Evolutionary conservation across 2,329 filamentous ascomycete genomes (phyloP), one percentile per base, ranked within the genome.

Genomic region (Penicillium freii): DNA sequence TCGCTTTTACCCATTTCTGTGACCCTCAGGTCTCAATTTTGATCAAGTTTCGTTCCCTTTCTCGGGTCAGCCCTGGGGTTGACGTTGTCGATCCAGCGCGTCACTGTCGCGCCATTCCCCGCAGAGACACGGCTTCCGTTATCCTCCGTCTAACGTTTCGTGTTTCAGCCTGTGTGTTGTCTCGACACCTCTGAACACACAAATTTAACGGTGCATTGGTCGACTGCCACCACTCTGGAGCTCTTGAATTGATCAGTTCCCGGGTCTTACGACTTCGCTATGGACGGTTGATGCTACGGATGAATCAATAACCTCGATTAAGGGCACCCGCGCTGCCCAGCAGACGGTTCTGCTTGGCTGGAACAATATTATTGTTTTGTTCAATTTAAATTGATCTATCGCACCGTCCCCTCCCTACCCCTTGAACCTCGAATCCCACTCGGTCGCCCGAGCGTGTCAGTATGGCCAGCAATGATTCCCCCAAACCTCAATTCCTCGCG

Each of bases 271-370:
- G 42, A 62, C 62, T 56, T 51, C 71, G 68, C 60, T 66, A 75
- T 75, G 75, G 72, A 71, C 69, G 62, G 66, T 73, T 75, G 70
- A 75, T 74, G 64, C 63, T 66, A 67, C 73, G 68, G 70, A 73
- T 73, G 72, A 74, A 71, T 74, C 62, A 68, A 72, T 72, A 75
- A 68, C 68, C 65, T 72, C 67, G 65, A 57, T 52, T 54, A 69
- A 73, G 74, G 75, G 74, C 73, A 70, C 65, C 73, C 72, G 73
- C 71, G 75, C 75, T 76, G 75, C 75, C 71, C 67, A 68, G 75
- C 75, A 76, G 75, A 75, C 71, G 73, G 73, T 69, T 67, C 66
- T 71, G 71, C 71, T 71, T 66, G 62, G 66, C 62, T 63, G 21
- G 25, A 42, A 55, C 44, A 23, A 42, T 36, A 59, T 54, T 51